phyloP scores from a whole-genome alignment of 2,329 filamentous ascomycete genomes.

The Aureobasidium melanogenum region DNA sequence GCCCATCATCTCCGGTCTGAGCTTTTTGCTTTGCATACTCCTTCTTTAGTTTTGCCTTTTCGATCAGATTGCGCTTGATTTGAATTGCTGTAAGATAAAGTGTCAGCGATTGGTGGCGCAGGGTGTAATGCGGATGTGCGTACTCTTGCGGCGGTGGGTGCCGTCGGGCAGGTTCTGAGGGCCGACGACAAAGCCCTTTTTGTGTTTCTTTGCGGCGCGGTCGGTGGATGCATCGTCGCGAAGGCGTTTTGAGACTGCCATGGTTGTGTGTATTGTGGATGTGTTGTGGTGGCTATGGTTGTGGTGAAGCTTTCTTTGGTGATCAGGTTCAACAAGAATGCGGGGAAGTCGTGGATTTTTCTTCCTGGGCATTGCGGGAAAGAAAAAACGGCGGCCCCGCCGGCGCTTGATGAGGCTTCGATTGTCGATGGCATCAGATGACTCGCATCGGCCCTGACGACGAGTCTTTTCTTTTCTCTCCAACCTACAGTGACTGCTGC shows the following conservation, averaged over 20 bases:
- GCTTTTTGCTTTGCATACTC: constrained; percentile 82
- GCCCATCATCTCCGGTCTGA: constrained; percentile 29
- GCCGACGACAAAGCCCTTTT: constrained; percentile 74
- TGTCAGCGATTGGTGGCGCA: not conserved
- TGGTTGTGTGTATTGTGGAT: not conserved
- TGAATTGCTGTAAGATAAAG: constrained; percentile 56
- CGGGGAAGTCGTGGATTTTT: not conserved
- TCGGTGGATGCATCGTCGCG: constrained; percentile 16
- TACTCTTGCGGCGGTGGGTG: constrained; percentile 72
- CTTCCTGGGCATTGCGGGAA: not conserved
- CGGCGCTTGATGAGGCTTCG: too few relatives aligned
- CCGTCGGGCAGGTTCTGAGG: constrained; percentile 88
- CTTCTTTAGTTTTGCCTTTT: constrained; percentile 90
- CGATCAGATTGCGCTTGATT: constrained; percentile 81
- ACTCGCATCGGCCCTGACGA: not conserved
- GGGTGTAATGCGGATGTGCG: not conserved
- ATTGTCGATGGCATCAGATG: constrained; percentile 7
- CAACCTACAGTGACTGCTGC: too few relatives aligned
- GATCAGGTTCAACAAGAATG: too few relatives aligned
- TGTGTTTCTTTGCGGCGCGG: constrained; percentile 39
- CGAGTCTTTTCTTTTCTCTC: not conserved
- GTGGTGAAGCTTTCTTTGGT: not conserved
- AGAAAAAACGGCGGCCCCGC: not conserved
- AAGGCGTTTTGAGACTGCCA: constrained; percentile 6
- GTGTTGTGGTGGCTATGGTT: not conserved